These are phyloP conservation scores for Irpex sp. DNA, from an alignment of 1,284 basidiomycete genomes.

Conservation along the genomic window DNA sequence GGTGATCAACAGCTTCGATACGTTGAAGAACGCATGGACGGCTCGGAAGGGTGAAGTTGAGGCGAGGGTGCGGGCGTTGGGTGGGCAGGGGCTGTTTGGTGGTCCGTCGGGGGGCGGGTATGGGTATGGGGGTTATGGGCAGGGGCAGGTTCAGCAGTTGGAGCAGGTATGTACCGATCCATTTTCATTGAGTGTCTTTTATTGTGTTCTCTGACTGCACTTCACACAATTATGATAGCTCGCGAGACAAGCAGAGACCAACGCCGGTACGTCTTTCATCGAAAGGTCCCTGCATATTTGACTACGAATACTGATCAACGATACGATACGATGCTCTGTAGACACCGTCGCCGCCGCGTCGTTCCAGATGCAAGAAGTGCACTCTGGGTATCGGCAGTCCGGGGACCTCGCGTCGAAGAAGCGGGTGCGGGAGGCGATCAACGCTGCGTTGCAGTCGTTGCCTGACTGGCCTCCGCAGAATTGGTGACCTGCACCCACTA, in stretches of 20 bases:
- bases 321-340: conserved; percentile 7
- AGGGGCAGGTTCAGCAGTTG: conserved; percentile 29
- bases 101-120: conserved; percentile 17
- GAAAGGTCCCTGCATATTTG: background rate
- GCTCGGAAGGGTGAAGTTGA: conserved; percentile 29
- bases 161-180: conserved; percentile 23
- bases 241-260: conserved; percentile 29
- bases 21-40: conserved; percentile 32
- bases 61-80: conserved; percentile 24
- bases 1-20: conserved; percentile 31
- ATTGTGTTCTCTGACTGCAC: background rate
- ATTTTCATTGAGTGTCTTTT: background rate
- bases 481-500: conserved; percentile 8
- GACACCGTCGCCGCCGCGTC: conserved; percentile 33
- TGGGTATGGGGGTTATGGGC: conserved; percentile 19
- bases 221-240: conserved; percentile 19
- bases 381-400: conserved; percentile 34
- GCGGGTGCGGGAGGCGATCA: conserved; percentile 37
- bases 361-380: conserved; percentile 36
- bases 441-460: conserved; percentile 32
- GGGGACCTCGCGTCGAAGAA: conserved; percentile 34
- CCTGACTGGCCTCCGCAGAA: conserved; percentile 34
- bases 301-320: background rate
- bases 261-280: conserved; percentile 24
- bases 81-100: conserved; percentile 28